A percentile compares a stretch with the other conserved stretches of the same genome.
Evolutionary conservation across 176 grass and related monocot species (phyloP).

Genomic region (Avena atlantica): DNA sequence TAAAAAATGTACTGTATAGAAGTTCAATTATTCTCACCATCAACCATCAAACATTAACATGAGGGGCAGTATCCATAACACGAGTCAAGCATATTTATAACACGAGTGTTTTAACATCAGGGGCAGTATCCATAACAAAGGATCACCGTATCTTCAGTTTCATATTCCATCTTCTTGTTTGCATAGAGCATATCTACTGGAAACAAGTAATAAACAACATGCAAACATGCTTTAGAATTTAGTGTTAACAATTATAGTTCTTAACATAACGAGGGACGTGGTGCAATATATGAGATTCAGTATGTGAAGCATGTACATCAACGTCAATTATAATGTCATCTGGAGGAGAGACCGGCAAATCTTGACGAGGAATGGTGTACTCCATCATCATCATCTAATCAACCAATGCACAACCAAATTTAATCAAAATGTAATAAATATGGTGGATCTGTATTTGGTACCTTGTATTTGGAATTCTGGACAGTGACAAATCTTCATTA

Average conservation of each 20-base stretch:
- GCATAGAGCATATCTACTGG: neutral
- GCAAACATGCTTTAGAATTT: neutral
- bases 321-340: no score
- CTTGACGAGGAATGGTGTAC: no score
- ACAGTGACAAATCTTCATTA: no score
- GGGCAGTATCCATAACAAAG: neutral
- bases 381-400: no score
- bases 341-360: no score
- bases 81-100: neutral
- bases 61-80: neutral
- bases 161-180: neutral
- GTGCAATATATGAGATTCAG: neutral
- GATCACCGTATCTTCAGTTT: neutral
- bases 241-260: neutral
- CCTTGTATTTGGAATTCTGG: no score
- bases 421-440: no score
- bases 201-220: neutral
- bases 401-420: no score
- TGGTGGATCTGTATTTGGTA: no score
- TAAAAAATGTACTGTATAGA: no score
- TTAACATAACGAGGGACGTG: neutral
- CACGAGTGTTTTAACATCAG: neutral
- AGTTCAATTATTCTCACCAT: no score
- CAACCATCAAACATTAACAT: neutral
- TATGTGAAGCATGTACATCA: no score